Evolutionary conservation across 23 red algal species (phyloP), one percentile per base, ranked within the genome.

Genomic region (Gracilaria domingensis): DNA sequence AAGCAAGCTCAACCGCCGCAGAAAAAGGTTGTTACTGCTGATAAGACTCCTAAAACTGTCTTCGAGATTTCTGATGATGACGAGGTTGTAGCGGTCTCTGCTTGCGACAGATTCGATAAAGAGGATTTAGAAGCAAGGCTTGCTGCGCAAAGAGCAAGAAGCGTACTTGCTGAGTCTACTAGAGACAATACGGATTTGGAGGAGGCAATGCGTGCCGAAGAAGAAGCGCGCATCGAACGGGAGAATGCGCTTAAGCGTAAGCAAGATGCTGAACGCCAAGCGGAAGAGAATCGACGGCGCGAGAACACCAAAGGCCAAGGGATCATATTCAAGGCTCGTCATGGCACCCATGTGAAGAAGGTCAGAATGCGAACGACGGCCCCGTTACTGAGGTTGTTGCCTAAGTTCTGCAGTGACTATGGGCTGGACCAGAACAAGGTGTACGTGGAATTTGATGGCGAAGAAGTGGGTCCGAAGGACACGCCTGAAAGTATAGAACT

Each of bases 321-420:
- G 35, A 55, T 86, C 28, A 25, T 69, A 51, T 54, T 86, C 38
- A 86, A 86, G 40, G 82, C 65, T 28, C 82, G 64, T 32, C 45
- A 61, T 38, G 82, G 82, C 4, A 24, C 26, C 37, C 35, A 86
- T 5, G 30, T 51, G 12, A 70, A 49, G 37, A 86, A 54, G 61
- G 65, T 86, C 36, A 69, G 82, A 45, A 86, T 86, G 30, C 57
- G 82, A 5, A 69, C 58, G 26, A 42, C 64, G 2, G 82, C 74
- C 34, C 60, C 82, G 17, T 8, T 86, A 21, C 29, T 24, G 12
- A 86, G 65, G 65, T 20, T 86, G 61, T 51, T 86, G 37, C 58
- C 34, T 12, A 61, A 38, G 30, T 86, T 86, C 42, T 86, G 82
- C 82, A 8, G n/a, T 12, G 65, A 70, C 34, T 86, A 74, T 86